Conservation (phyloP, 345 rosid genomes). For the Syzygium aqueum region DNA sequence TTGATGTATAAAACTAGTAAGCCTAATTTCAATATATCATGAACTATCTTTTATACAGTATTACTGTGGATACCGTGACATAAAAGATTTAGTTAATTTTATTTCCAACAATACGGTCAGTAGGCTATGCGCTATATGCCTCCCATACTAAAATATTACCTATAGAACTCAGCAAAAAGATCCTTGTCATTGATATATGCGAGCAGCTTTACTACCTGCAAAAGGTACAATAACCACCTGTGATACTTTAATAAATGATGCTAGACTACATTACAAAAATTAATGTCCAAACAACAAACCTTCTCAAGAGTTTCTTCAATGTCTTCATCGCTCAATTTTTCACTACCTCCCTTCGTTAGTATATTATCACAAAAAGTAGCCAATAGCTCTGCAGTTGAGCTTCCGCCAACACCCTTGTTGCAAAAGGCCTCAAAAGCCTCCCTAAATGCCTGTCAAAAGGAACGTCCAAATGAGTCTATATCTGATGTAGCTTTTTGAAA, state of each 20-base stretch:
- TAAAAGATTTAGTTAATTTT: neutral
- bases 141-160: slow-evolving; percentile 18
- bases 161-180: slow-evolving; percentile 71
- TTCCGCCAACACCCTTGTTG: slow-evolving; percentile 46
- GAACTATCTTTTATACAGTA: neutral
- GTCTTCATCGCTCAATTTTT: slow-evolving; percentile 55
- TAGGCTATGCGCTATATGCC: neutral
- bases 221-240: neutral
- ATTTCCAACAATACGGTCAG: neutral
- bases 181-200: slow-evolving; percentile 77
- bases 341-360: slow-evolving; percentile 56
- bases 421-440: slow-evolving; percentile 65
- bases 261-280: neutral
- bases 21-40: neutral
- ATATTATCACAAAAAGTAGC: slow-evolving; percentile 61
- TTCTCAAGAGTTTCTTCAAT: slow-evolving; percentile 58
- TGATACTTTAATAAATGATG: neutral
- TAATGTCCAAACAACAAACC: slow-evolving; percentile 10
- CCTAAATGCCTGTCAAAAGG: slow-evolving; percentile 38
- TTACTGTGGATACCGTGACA: neutral
- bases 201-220: slow-evolving; percentile 85
- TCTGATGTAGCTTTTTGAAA: neutral
- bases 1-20: neutral
- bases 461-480: neutral
- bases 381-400: slow-evolving; percentile 57